phyloP scores from a whole-genome alignment of 192 early-diverging fungal species.

The Oehlia diaphana region DNA sequence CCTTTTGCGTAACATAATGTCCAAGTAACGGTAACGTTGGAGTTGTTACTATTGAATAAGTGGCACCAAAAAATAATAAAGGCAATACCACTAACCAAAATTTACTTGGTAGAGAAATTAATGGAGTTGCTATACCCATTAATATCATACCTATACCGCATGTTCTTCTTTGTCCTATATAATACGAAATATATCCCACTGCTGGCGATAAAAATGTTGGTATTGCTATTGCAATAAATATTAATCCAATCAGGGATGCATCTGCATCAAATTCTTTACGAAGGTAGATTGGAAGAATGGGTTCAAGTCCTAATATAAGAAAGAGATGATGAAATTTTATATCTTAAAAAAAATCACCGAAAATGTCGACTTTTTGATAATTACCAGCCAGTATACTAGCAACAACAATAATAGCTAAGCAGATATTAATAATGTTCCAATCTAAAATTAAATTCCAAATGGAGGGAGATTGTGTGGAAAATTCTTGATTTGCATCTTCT shows the following conservation, averaged over 20 bases:
- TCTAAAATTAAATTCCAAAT: conserved; percentile 47
- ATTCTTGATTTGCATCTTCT: conserved; percentile 15
- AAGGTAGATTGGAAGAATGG: conserved; percentile 55
- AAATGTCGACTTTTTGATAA: background rate
- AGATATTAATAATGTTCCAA: conserved; percentile 47
- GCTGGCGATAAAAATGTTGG: conserved; percentile 63
- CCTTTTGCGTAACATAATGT: conserved; percentile 62
- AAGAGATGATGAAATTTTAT: conserved; percentile 25
- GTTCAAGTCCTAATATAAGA: conserved; percentile 50
- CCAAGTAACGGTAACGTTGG: conserved; percentile 73
- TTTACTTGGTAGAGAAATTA: conserved; percentile 42
- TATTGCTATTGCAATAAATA: conserved; percentile 69
- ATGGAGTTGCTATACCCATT: conserved; percentile 43
- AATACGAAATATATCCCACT: conserved; percentile 56
- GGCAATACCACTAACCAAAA: conserved; percentile 45
- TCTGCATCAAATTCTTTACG: conserved; percentile 37
- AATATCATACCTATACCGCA: conserved; percentile 49
- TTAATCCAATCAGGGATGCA: conserved; percentile 50
- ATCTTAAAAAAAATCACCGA: conserved; percentile 29
- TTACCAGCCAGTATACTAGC: conserved; percentile 54
- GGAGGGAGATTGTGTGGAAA: conserved; percentile 32
- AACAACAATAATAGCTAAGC: conserved; percentile 46
- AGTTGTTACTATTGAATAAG: conserved; percentile 54
- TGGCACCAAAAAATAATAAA: conserved; percentile 54
- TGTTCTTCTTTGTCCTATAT: conserved; percentile 47